Evolutionary conservation across 148 eudicot species (phyloP), one percentile per base, ranked within the genome.

Genomic region (Drosera capensis): DNA sequence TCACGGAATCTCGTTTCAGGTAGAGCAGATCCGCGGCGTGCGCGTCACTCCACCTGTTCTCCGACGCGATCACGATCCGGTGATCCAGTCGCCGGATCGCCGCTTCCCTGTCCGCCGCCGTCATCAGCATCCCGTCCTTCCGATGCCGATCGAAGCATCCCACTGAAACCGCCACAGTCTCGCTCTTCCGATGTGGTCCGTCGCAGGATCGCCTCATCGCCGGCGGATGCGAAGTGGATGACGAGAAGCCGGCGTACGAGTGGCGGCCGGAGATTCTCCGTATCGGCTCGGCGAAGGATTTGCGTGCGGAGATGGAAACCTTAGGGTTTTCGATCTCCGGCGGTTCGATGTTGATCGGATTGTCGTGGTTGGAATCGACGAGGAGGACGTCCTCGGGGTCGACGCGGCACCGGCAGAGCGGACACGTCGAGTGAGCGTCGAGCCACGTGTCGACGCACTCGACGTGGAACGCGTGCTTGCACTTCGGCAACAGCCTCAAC

Each of bases 391-490:
- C 93, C 25, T 78, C 87, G 31, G 93, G 93, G 51, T 76, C 87
- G 48, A 86, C 84, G 23, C 77, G 65, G 55, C 60, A 67, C 1
- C 96, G 81, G 41, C 96, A 86, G 14, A 86, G 84, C 0, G 96
- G 96, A 48, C 96, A 86, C 17, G 96, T 81, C 42, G 87, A 73
- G 65, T 86, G 96, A 0, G 77, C 71, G 36, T 86, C 96, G 1
- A 86, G 93, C 96, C 96, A 86, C 5, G 93, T 81, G 28, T 86
- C 96, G 0, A 86, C 74, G 14, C 96, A 86, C 56, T 86, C 96
- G 9, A 82, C 87, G 31, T 86, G 96, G 39, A 86, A 86, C 0
- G 87, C 96, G 61, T 86, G 96, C 51, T 69, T 81, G 58, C 96
- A 86, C 45, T 81, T 81, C 0, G 96, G 96, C 20, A 82, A 45